These are phyloP conservation scores for Telopea speciosissima DNA, from an alignment of 177 flowering plant species.

Conservation along the genomic window DNA sequence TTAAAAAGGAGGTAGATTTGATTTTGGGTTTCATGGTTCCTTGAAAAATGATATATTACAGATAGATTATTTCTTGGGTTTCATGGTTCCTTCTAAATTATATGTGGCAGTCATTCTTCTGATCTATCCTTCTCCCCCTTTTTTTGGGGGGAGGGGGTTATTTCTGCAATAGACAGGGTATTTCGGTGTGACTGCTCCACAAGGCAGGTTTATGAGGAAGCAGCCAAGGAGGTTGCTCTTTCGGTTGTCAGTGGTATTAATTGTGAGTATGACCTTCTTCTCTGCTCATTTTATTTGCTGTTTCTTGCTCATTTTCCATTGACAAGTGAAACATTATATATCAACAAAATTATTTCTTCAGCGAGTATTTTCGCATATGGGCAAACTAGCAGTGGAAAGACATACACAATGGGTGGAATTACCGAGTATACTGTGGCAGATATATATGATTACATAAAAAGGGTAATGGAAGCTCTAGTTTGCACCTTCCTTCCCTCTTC, in stretches of 20 bases:
- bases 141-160: conserved; percentile 20
- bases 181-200: conserved; percentile 49
- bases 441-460: conserved; percentile 60
- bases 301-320: neutral
- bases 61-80: neutral
- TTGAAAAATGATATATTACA: neutral
- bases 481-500: neutral
- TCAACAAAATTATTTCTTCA: conserved; percentile 23
- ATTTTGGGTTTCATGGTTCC: neutral
- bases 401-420: conserved; percentile 93
- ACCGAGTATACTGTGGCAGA: conserved; percentile 70
- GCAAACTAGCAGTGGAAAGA: conserved; percentile 98
- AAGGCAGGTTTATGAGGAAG: conserved; percentile 61
- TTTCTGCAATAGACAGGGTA: conserved; percentile 44
- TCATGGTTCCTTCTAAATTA: neutral
- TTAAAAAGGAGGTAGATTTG: neutral
- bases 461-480: conserved; percentile 29
- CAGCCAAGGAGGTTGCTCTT: conserved; percentile 72
- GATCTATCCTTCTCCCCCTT: conserved; percentile 18
- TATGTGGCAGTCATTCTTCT: neutral
- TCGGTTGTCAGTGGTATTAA: conserved; percentile 67
- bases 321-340: neutral
- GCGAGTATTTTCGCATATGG: conserved; percentile 96
- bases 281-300: neutral
- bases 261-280: conserved; percentile 32